Conservation (phyloP, 106 monocot genomes). For the Dendrobium huoshanense region DNA sequence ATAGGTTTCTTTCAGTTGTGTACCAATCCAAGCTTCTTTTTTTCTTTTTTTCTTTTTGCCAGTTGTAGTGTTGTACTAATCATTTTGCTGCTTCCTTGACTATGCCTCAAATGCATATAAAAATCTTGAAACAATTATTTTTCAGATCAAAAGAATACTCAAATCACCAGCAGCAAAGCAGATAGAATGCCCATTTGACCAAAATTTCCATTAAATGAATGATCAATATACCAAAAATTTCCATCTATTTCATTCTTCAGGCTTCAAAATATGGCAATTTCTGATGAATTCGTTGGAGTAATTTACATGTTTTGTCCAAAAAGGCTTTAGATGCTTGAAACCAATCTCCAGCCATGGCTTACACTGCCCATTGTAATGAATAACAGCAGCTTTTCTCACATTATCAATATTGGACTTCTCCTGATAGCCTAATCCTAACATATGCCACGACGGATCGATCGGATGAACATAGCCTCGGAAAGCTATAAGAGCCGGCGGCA, state of each 20-base stretch:
- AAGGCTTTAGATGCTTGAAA: conserved; percentile 72
- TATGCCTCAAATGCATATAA: not conserved
- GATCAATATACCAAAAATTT: not conserved
- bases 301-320: conserved; percentile 89
- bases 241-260: conserved; percentile 9
- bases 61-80: not conserved
- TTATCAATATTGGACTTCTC: conserved; percentile 64
- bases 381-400: conserved; percentile 62
- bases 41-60: no score
- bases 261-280: conserved; percentile 73
- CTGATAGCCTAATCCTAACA: conserved; percentile 90
- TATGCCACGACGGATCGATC: conserved; percentile 81
- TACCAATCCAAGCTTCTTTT: not conserved
- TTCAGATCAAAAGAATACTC: not conserved
- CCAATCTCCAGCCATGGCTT: conserved; percentile 96
- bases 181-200: not conserved
- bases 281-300: conserved; percentile 77
- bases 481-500: conserved; percentile 88
- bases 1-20: not conserved
- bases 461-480: conserved; percentile 72
- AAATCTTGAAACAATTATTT: not conserved
- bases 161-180: not conserved
- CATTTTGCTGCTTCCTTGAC: not conserved
- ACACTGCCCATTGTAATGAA: conserved; percentile 87
- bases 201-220: not conserved